Conservation (phyloP, 345 rosid genomes). For the Acer campestre region DNA sequence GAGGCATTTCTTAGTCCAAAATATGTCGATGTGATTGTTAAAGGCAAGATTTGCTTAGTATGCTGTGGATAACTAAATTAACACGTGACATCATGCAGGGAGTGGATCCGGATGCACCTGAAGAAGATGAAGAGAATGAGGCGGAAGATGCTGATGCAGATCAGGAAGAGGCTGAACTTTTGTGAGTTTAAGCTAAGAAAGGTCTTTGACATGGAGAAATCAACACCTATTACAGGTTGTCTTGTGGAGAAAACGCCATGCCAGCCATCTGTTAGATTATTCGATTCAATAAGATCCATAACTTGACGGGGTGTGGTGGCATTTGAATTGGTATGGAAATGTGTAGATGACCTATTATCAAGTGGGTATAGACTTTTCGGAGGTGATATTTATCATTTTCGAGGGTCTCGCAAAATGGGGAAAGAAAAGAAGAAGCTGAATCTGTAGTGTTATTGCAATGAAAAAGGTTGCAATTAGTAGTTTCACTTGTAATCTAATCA, state of each 20-base stretch:
- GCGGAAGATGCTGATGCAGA: constrained; percentile 96
- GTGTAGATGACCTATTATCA: background rate
- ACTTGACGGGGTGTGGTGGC: too few species aligned
- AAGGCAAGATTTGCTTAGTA: background rate
- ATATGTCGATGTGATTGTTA: background rate
- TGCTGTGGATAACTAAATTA: constrained; percentile 6
- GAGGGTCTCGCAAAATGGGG: background rate
- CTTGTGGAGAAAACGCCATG: background rate
- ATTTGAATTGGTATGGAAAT: background rate
- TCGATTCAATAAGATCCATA: background rate
- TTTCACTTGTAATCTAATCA: background rate
- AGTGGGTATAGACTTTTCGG: background rate
- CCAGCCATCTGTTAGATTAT: background rate
- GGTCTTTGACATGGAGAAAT: background rate
- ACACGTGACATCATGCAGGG: constrained; percentile 54
- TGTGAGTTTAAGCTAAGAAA: constrained; percentile 35
- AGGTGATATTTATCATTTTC: background rate
- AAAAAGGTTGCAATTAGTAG: background rate
- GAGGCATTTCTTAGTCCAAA: background rate
- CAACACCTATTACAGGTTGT: background rate
- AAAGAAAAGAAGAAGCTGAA: too few species aligned
- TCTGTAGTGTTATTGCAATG: background rate
- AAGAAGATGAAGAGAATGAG: constrained; percentile 95
- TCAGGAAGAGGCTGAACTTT: constrained; percentile 85
- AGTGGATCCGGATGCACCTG: constrained; percentile 97